phyloP scores from a whole-genome alignment of 176 grass and related monocot species.

The Rhynchospora pubera region DNA sequence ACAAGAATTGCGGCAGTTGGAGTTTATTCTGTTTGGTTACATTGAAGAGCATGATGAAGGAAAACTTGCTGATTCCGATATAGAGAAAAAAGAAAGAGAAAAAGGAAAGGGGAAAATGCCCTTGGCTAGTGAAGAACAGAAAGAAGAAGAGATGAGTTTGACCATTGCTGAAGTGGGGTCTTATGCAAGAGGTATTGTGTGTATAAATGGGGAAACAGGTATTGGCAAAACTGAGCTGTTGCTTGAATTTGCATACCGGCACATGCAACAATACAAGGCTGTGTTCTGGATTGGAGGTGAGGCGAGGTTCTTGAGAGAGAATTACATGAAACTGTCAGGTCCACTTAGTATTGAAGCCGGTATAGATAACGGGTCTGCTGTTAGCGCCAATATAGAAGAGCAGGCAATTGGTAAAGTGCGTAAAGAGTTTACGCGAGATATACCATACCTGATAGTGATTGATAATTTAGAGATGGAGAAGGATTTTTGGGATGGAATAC shows the following conservation, averaged over 20 bases:
- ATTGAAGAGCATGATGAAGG: not conserved
- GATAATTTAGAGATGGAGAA: constrained; percentile 59
- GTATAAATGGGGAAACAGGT: constrained; percentile 42
- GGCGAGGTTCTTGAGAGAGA: constrained; percentile 38
- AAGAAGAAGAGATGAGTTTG: not conserved
- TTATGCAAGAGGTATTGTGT: constrained; percentile 27
- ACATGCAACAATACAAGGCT: constrained; percentile 48
- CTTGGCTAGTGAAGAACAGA: constrained; percentile 3
- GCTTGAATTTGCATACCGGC: constrained; percentile 45
- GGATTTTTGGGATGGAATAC: constrained; percentile 57
- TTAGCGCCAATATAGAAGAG: constrained; percentile 23
- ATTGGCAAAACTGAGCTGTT: constrained; percentile 53
- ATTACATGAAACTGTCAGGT: constrained; percentile 45
- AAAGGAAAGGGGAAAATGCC: constrained; percentile 21
- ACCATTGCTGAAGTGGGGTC: not conserved
- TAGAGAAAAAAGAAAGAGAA: constrained; percentile 4
- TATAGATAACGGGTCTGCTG: not conserved
- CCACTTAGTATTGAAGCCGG: constrained; percentile 30
- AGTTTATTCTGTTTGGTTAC: constrained; percentile 29
- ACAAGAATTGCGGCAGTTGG: constrained; percentile 35
- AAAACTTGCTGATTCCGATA: not conserved
- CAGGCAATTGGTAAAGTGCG: constrained; percentile 42
- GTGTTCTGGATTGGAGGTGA: constrained; percentile 54
- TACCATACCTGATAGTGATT: constrained; percentile 51
- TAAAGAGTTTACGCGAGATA: constrained; percentile 43